Percentiles rank a stretch among this genome's conserved stretches.
These are phyloP conservation scores for Pseudocercospora crystallina DNA, from an alignment of 2,329 filamentous ascomycete genomes.

Conservation along the genomic window DNA sequence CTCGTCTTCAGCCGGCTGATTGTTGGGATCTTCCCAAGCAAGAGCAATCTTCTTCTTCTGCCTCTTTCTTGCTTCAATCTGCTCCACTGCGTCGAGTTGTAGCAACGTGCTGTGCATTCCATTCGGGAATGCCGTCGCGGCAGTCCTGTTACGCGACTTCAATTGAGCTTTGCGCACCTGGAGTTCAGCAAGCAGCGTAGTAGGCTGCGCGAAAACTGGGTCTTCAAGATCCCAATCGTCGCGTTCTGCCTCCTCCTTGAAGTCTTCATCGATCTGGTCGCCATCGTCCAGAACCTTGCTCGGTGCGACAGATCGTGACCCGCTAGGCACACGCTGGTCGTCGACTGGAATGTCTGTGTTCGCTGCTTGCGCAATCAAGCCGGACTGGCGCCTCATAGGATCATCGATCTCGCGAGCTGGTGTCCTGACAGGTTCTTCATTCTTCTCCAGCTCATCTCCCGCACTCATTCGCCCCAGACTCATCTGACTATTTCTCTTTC, in stretches of 20 bases:
- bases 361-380: slow-evolving; percentile 28
- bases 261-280: slow-evolving; percentile 44
- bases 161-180: slow-evolving; percentile 88
- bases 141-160: slow-evolving; percentile 72
- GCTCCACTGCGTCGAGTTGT: slow-evolving; percentile 84
- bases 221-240: slow-evolving; percentile 42
- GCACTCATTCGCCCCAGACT: slow-evolving; percentile 25
- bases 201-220: slow-evolving; percentile 70
- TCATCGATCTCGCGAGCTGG: slow-evolving; percentile 22
- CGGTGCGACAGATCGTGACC: slow-evolving; percentile 15
- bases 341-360: slow-evolving; percentile 32
- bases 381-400: slow-evolving; percentile 16
- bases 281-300: slow-evolving; percentile 30
- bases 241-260: slow-evolving; percentile 48
- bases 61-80: slow-evolving; percentile 75
- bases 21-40: slow-evolving; percentile 76
- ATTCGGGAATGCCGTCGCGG: slow-evolving; percentile 62
- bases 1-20: slow-evolving; percentile 40
- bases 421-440: slow-evolving; percentile 12
- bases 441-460: slow-evolving; percentile 25
- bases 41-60: slow-evolving; percentile 76
- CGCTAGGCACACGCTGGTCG: slow-evolving; percentile 29
- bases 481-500: slow-evolving; percentile 36
- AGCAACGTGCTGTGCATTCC: slow-evolving; percentile 90
- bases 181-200: slow-evolving; percentile 87